Base-by-base conservation (phyloP, 23 red algal genomes). In the Gracilariopsis chorda region DNA sequence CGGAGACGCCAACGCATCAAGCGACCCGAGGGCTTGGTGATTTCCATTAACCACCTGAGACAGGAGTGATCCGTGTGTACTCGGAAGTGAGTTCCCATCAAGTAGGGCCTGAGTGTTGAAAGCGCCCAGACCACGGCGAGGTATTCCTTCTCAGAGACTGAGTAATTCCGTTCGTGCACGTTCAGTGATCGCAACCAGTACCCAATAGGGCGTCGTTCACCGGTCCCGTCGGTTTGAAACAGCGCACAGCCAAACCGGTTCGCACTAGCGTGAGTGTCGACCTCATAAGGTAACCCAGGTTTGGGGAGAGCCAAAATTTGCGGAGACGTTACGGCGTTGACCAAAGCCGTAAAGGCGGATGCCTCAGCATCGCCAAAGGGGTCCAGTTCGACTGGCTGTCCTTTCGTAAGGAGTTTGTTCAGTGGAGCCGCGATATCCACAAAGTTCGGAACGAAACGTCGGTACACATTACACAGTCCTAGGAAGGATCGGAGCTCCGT, bases 161-260 rank as follows among this genome's bases (percentile, higher is more conserved):
- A 44, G 80, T 92, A 83, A 48, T 77, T 84, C 19, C 20, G 39
- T 12, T 93, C 79, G 10, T 62, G 52, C 6, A 35, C 62, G 37
- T 53, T 72, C 12, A 86, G 51, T 21, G 64, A 17, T 1, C 90
- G 21, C 20, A 32, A 84, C 37, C 32, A 62, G 33, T 68, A 93
- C 4, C 48, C 40, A 25, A 86, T 48, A 1, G 80, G 90, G 0
- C 28, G 7, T n/a, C 52, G 36, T 10, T 55, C 11, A 29, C 55
- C 67, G 2, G 20, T 23, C 2, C 1, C 3, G 5, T 41, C 25
- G 45, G 29, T 70, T 20, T 91, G 74, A 21, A 65, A 80, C 21
- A 82, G 51, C 20, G 44, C 47, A 14, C 73, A 80, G 17, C 72
- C 74, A 48, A 91, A n/a, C 37, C 69, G 21, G 17, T 67, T 11